phyloP scores from a whole-genome alignment of 768 basidiomycete genomes.

The Boletus rufocinnamomeus region DNA sequence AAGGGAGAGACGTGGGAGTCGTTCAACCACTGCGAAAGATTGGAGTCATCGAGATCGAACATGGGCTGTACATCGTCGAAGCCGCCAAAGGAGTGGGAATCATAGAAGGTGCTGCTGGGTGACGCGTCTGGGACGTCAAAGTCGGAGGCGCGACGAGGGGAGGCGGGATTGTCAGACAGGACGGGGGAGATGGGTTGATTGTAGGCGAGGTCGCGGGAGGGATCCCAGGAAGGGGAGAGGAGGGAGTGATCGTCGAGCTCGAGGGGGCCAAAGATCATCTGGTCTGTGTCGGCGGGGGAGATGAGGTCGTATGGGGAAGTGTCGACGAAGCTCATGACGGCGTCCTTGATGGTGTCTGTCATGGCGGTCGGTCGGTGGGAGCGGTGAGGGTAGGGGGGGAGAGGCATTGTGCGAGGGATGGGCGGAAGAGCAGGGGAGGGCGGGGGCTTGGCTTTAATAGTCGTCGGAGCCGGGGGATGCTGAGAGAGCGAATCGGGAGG shows the following conservation, averaged over 20 bases:
- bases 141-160: constrained; percentile 42
- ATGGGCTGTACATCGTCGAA: constrained; percentile 37
- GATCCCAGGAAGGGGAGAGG: constrained; percentile 33
- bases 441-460: constrained; percentile 39
- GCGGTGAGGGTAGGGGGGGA: constrained; percentile 40
- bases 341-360: constrained; percentile 33
- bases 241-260: constrained; percentile 35
- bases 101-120: constrained; percentile 39
- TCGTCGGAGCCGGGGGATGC: constrained; percentile 35
- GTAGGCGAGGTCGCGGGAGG: constrained; percentile 37
- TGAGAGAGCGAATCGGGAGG: constrained; percentile 31
- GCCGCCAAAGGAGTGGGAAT: constrained; percentile 32
- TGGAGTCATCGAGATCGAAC: constrained; percentile 44
- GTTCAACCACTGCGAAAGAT: constrained; percentile 61
- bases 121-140: constrained; percentile 45
- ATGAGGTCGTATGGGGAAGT: constrained; percentile 45
- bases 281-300: constrained; percentile 33
- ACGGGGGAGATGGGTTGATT: constrained; percentile 44
- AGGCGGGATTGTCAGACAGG: constrained; percentile 41
- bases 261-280: constrained; percentile 38
- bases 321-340: constrained; percentile 41
- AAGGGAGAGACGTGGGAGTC: constrained; percentile 50
- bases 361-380: constrained; percentile 24
- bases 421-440: constrained; percentile 26
- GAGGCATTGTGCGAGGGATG: constrained; percentile 43